These are phyloP conservation scores for Claviceps paspali DNA, from an alignment of 2,329 filamentous ascomycete species.

Conservation along the genomic window DNA sequence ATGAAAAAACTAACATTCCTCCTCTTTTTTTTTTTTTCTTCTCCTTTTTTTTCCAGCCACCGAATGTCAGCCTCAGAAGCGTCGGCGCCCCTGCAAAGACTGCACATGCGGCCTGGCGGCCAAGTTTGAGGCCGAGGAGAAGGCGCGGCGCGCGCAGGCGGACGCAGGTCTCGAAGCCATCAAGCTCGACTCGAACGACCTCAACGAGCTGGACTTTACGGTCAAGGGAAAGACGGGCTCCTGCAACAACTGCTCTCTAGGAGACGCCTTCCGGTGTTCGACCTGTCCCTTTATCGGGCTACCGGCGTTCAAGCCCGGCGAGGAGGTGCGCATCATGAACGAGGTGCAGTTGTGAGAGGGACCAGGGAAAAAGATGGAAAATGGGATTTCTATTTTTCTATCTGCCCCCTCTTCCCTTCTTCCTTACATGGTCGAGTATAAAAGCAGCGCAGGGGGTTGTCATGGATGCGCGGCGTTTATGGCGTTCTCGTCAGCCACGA, in stretches of 20 bases:
- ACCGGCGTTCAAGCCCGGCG: slow-evolving; percentile 90
- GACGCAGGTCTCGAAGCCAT: slow-evolving; percentile 49
- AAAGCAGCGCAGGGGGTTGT: too few species aligned
- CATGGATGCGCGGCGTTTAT: too few species aligned
- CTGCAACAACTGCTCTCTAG: slow-evolving; percentile 85
- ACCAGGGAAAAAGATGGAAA: too few species aligned
- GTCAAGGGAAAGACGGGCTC: slow-evolving; percentile 94
- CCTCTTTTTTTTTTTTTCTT: too few species aligned
- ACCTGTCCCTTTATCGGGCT: slow-evolving; percentile 73
- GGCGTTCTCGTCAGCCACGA: too few species aligned
- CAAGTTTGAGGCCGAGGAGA: slow-evolving; percentile 74
- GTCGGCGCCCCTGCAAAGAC: slow-evolving; percentile 90
- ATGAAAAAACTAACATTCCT: not conserved
- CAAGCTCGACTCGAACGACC: slow-evolving; percentile 60
- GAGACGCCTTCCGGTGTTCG: slow-evolving; percentile 72
- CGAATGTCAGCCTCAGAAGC: slow-evolving; percentile 82
- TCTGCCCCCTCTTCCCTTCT: too few species aligned
- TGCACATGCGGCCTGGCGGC: slow-evolving; percentile 89
- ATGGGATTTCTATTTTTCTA: too few species aligned
- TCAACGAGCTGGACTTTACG: slow-evolving; percentile 84
- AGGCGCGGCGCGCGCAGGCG: slow-evolving; percentile 52
- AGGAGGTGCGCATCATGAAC: slow-evolving; percentile 80
- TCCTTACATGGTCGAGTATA: too few species aligned
- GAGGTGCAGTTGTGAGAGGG: slow-evolving; percentile 82
- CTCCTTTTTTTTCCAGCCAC: slow-evolving; percentile 34